Conservation (phyloP, 805 yeast species). For the Yarrowia porcina region DNA sequence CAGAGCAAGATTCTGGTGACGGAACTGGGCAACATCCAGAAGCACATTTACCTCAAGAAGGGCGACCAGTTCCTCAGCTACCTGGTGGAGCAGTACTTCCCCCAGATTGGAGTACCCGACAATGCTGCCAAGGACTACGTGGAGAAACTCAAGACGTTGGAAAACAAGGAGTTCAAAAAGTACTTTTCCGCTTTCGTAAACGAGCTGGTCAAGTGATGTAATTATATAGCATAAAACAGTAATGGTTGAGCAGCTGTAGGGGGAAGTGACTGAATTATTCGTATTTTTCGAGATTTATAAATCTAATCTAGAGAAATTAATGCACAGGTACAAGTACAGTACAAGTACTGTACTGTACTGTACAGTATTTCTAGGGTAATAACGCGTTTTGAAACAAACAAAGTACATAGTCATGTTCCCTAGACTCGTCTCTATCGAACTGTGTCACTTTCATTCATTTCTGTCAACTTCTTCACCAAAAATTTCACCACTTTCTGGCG, state of each 20-base stretch:
- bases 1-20: constrained; percentile 69
- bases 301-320: too few species aligned
- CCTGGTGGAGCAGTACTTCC: constrained; percentile 50
- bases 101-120: constrained; percentile 55
- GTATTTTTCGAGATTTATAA: too few species aligned
- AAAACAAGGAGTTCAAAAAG: constrained; percentile 66
- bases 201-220: constrained; percentile 24
- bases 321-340: too few species aligned
- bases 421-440: too few species aligned
- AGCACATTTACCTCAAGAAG: constrained; percentile 53
- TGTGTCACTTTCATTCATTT: too few species aligned
- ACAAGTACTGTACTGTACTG: too few species aligned
- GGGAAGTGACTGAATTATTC: too few species aligned
- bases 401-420: too few species aligned
- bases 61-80: constrained; percentile 50
- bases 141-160: constrained; percentile 52
- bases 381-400: too few species aligned
- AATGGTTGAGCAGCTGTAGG: not conserved
- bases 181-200: constrained; percentile 53
- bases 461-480: too few species aligned
- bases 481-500: too few species aligned
- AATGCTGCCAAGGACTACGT: constrained; percentile 61
- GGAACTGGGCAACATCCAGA: constrained; percentile 70
- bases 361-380: too few species aligned
- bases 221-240: constrained; percentile 13